phyloP scores from a whole-genome alignment of 108 stramenopile species.

The Nannochloropsis granulata region DNA sequence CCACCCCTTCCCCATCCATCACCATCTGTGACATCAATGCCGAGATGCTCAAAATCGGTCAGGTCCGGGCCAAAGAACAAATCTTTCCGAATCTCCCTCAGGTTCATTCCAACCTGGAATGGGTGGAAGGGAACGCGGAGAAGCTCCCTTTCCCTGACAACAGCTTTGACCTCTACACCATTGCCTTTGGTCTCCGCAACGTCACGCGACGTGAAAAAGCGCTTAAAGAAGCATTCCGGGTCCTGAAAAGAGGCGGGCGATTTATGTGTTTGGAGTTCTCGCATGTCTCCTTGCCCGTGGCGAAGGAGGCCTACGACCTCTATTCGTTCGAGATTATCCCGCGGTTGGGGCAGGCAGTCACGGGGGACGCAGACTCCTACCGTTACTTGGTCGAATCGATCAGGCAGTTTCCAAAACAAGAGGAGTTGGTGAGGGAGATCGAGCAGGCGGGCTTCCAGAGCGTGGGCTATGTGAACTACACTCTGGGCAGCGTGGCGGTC shows the following conservation, averaged over 20 bases:
- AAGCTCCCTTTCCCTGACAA: conserved; percentile 64
- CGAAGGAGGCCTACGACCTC: conserved; percentile 60
- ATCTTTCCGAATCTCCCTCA: background rate
- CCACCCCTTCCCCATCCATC: conserved; percentile 33
- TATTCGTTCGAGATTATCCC: conserved; percentile 92
- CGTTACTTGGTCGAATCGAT: conserved; percentile 98
- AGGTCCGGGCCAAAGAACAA: background rate
- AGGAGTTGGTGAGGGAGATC: conserved; percentile 61
- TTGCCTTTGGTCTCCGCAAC: conserved; percentile 93
- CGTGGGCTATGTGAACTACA: conserved; percentile 63
- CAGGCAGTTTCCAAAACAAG: conserved; percentile 78
- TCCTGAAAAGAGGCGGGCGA: conserved; percentile 88
- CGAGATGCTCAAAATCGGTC: conserved; percentile 84
- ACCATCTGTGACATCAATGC: conserved; percentile 91
- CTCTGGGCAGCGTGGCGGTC: conserved; percentile 77
- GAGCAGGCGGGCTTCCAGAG: conserved; percentile 55
- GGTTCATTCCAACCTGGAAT: background rate
- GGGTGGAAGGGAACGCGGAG: conserved; percentile 77
- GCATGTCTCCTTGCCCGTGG: conserved; percentile 50
- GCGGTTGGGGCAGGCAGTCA: conserved; percentile 65
- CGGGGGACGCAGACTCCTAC: conserved; percentile 82
- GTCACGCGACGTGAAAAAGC: conserved; percentile 51
- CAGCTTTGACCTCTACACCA: conserved; percentile 90
- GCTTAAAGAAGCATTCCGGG: conserved; percentile 36
- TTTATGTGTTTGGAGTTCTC: conserved; percentile 95